Conservation (phyloP, 2,329 filamentous ascomycete species). For the Penicillium concentricum region DNA sequence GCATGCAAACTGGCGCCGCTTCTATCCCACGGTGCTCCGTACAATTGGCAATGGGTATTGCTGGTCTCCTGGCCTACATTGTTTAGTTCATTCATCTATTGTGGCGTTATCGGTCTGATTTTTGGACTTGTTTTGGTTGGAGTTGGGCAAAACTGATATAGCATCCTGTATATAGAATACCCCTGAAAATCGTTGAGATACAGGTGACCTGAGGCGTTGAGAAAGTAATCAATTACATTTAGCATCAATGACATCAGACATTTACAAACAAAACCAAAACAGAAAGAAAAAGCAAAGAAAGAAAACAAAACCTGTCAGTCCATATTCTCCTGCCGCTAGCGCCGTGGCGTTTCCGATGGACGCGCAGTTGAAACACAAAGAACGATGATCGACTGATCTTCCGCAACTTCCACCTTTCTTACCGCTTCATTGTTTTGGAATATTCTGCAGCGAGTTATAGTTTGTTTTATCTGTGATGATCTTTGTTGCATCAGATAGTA, state of each 20-base stretch:
- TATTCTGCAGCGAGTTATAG: not conserved
- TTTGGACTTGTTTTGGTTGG: not conserved
- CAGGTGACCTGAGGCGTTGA: slow-evolving; percentile 16
- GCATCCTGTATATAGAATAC: slow-evolving; percentile 26
- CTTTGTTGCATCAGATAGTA: slow-evolving; percentile 3
- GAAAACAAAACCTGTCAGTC: not conserved
- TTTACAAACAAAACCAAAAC: not conserved
- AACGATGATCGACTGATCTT: slow-evolving; percentile 3
- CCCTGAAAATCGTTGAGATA: slow-evolving; percentile 15
- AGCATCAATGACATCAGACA: not conserved
- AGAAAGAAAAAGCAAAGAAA: not conserved
- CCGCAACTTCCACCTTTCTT: not conserved
- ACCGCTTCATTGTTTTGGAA: not conserved
- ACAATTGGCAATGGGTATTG: slow-evolving; percentile 31
- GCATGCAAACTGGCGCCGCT: slow-evolving; percentile 21
- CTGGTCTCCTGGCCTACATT: slow-evolving; percentile 35
- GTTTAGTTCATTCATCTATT: slow-evolving; percentile 16
- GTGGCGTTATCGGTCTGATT: not conserved
- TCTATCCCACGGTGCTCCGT: slow-evolving; percentile 31
- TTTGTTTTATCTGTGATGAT: not conserved
- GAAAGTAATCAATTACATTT: slow-evolving; percentile 8
- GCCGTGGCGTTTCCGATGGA: slow-evolving; percentile 9
- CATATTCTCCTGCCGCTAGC: not conserved
- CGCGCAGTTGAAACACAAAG: slow-evolving; percentile 10
- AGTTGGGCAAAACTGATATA: slow-evolving; percentile 3